Evolutionary conservation across 257 asterid species (phyloP).

Genomic region (Oldenlandia corymbosa): DNA sequence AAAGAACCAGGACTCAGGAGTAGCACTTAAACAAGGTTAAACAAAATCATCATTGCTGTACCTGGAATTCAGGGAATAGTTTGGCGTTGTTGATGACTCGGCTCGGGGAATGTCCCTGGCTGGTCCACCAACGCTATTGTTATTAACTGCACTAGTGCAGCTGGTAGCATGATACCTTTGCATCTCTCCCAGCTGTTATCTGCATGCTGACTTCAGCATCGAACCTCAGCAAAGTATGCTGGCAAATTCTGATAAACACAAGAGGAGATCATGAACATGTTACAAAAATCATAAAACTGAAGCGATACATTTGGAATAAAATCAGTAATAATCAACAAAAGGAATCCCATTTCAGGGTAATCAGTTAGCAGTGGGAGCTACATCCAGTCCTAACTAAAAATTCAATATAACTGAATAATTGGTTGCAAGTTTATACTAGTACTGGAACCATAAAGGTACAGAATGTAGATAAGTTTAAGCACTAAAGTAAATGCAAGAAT

Average conservation of each 20-base stretch:
- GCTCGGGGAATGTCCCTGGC: slow-evolving; percentile 74
- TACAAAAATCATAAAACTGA: not conserved
- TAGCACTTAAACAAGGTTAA: slow-evolving; percentile 5
- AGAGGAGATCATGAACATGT: not conserved
- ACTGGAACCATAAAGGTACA: not conserved
- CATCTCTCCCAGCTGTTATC: slow-evolving; percentile 89
- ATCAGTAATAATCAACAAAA: not conserved
- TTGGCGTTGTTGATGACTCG: slow-evolving; percentile 62
- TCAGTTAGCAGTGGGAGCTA: not conserved
- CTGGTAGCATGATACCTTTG: slow-evolving; percentile 93
- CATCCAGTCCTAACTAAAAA: not conserved
- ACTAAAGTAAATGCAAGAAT: not conserved
- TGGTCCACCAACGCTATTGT: slow-evolving; percentile 65
- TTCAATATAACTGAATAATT: not conserved
- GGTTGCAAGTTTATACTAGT: not conserved
- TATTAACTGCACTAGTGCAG: slow-evolving; percentile 98
- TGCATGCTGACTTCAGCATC: slow-evolving; percentile 97
- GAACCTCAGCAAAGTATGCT: slow-evolving; percentile 46
- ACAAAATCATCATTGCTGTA: slow-evolving; percentile 22
- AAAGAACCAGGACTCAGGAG: slow-evolving; percentile 1
- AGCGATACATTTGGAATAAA: not conserved
- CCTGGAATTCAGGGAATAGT: slow-evolving; percentile 71
- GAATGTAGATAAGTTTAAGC: not conserved
- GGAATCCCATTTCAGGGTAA: not conserved
- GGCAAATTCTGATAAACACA: slow-evolving; percentile 25